Conservation (phyloP, 352 stramenopile genomes). For the Blastocystis sp. region DNA sequence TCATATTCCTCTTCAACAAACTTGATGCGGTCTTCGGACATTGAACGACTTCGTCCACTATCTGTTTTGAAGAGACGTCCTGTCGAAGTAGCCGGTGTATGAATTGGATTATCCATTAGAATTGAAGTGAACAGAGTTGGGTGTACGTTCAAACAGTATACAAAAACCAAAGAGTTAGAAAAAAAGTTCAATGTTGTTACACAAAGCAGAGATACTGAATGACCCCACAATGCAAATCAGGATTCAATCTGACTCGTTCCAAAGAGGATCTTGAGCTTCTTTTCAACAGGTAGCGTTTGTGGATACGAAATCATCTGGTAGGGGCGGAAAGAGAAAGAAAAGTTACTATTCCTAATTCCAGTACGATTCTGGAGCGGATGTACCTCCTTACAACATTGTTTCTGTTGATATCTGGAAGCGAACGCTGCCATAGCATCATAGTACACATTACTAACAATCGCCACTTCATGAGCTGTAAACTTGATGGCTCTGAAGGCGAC, state of each 20-base stretch:
- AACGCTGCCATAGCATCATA: slow-evolving; percentile 21
- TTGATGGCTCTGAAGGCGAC: slow-evolving; percentile 11
- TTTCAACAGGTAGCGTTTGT: neutral
- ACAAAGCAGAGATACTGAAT: neutral
- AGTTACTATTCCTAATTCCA: neutral
- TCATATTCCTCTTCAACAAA: slow-evolving; percentile 48
- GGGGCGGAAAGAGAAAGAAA: slow-evolving; percentile 17
- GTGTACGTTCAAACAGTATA: too few species aligned
- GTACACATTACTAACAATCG: slow-evolving; percentile 3
- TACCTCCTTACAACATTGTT: neutral
- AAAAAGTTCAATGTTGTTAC: neutral
- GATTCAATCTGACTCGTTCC: slow-evolving; percentile 32
- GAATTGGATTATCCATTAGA: neutral
- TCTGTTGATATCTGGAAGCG: neutral
- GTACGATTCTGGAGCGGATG: neutral
- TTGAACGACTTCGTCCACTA: neutral
- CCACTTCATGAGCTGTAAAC: slow-evolving; percentile 28
- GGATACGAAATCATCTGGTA: slow-evolving; percentile 17
- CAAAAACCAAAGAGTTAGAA: slow-evolving; percentile 27
- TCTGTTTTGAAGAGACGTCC: slow-evolving; percentile 25
- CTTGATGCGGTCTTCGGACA: neutral
- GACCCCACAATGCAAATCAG: neutral
- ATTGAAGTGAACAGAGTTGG: neutral
- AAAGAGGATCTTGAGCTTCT: slow-evolving; percentile 50
- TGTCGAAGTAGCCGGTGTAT: neutral